Evolutionary conservation across 2,329 filamentous ascomycete species (phyloP).

Genomic region (Neonectria magnoliae): DNA sequence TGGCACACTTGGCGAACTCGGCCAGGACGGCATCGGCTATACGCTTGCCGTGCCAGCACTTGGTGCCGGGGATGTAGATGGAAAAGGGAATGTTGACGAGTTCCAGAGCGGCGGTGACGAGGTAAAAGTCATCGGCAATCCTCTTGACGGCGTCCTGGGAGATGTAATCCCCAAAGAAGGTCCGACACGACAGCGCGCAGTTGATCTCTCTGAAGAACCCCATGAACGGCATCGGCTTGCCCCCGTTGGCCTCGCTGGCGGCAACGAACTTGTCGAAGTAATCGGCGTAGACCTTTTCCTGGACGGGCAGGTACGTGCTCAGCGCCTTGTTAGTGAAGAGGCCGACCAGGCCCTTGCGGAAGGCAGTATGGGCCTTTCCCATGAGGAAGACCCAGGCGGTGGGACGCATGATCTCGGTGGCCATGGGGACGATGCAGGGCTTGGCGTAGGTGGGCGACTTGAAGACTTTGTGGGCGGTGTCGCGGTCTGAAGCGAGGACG

Average conservation of each 20-base stretch:
- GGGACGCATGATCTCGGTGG: slow-evolving; percentile 76
- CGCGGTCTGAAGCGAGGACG: slow-evolving; percentile 79
- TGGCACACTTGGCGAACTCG: slow-evolving; percentile 77
- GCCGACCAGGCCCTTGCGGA: slow-evolving; percentile 77
- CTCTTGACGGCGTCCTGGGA: slow-evolving; percentile 75
- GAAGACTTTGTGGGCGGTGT: slow-evolving; percentile 84
- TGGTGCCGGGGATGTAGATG: slow-evolving; percentile 79
- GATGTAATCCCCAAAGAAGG: slow-evolving; percentile 84
- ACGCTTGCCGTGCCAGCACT: slow-evolving; percentile 81
- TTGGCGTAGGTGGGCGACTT: slow-evolving; percentile 80
- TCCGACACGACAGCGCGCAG: slow-evolving; percentile 80
- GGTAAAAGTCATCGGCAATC: slow-evolving; percentile 82
- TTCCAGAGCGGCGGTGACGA: slow-evolving; percentile 80
- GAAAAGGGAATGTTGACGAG: slow-evolving; percentile 78
- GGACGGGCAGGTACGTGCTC: slow-evolving; percentile 74
- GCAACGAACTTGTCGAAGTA: slow-evolving; percentile 77
- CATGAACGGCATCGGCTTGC: slow-evolving; percentile 75
- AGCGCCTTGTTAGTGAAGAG: slow-evolving; percentile 80
- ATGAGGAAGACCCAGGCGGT: slow-evolving; percentile 84
- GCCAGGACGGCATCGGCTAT: slow-evolving; percentile 75
- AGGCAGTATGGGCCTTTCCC: slow-evolving; percentile 80
- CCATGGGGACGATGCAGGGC: slow-evolving; percentile 81
- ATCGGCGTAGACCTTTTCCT: slow-evolving; percentile 76
- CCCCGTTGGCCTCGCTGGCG: slow-evolving; percentile 62
- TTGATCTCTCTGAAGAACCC: slow-evolving; percentile 79